Conservation (phyloP, 2,329 filamentous ascomycete genomes). For the Colletotrichum limetticola region DNA sequence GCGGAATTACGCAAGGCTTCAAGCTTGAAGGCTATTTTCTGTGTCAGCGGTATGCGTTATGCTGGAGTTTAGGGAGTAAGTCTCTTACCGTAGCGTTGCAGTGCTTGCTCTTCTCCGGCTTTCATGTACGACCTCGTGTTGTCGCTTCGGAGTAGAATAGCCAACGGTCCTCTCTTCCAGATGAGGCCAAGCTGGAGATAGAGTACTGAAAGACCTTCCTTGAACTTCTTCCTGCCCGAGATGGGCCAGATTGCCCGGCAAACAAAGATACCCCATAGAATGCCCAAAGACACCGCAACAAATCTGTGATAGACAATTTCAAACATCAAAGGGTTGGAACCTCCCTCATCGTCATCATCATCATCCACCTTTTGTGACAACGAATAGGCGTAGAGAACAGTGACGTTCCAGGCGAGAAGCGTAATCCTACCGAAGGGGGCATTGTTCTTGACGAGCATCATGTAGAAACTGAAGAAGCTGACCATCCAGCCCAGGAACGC, state of each 20-base stretch:
- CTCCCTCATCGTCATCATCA: conserved; percentile 89
- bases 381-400: conserved; percentile 93
- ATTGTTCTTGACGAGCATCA: conserved; percentile 85
- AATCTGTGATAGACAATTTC: conserved; percentile 91
- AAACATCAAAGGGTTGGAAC: conserved; percentile 82
- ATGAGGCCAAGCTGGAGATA: conserved; percentile 96
- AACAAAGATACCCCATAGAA: conserved; percentile 91
- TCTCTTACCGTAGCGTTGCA: conserved; percentile 76
- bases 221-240: conserved; percentile 86
- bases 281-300: conserved; percentile 85
- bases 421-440: conserved; percentile 94
- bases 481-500: conserved; percentile 85
- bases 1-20: conserved; percentile 80
- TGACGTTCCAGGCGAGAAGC: conserved; percentile 95
- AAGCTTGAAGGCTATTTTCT: conserved; percentile 67
- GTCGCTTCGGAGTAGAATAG: conserved; percentile 73
- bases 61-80: background rate
- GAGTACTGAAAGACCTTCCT: conserved; percentile 88
- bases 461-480: conserved; percentile 85
- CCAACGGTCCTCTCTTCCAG: conserved; percentile 93
- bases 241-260: conserved; percentile 95
- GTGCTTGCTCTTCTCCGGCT: conserved; percentile 85
- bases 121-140: conserved; percentile 79
- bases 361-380: conserved; percentile 83
- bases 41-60: background rate